Conservation (phyloP, 2,329 filamentous ascomycete genomes). For the Fusarium euwallaceae region DNA sequence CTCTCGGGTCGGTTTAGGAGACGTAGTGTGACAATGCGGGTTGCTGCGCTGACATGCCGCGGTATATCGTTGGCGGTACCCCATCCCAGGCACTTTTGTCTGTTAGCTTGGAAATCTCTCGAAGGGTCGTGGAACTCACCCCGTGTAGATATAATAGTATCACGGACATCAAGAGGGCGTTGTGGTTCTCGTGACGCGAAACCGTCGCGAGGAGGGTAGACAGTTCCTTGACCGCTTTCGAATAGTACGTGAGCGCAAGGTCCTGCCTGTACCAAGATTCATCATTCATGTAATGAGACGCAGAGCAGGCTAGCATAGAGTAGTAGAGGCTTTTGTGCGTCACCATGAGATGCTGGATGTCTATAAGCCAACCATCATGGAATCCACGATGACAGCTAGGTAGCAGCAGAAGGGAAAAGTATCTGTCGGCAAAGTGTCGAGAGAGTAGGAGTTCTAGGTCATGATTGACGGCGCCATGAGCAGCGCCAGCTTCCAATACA, state of each 20-base stretch:
- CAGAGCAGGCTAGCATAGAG: slow-evolving; percentile 47
- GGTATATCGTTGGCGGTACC: slow-evolving; percentile 37
- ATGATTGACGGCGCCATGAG: slow-evolving; percentile 16
- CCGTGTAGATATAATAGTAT: slow-evolving; percentile 46
- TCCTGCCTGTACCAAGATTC: slow-evolving; percentile 31
- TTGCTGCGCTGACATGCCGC: slow-evolving; percentile 38
- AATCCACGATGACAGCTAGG: slow-evolving; percentile 48
- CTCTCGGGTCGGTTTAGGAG: slow-evolving; percentile 12
- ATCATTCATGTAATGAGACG: slow-evolving; percentile 41
- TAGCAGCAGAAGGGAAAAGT: slow-evolving; percentile 40
- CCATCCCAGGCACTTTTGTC: slow-evolving; percentile 36
- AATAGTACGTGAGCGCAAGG: slow-evolving; percentile 42
- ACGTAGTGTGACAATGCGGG: slow-evolving; percentile 32
- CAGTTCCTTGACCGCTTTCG: slow-evolving; percentile 35
- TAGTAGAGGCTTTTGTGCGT: slow-evolving; percentile 46
- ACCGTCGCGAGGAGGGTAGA: slow-evolving; percentile 24
- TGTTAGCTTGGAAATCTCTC: rapidly evolving
- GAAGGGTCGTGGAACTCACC: slow-evolving; percentile 15
- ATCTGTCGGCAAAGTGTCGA: slow-evolving; percentile 39
- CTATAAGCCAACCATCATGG: slow-evolving; percentile 46
- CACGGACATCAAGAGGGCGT: slow-evolving; percentile 43
- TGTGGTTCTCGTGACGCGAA: slow-evolving; percentile 30
- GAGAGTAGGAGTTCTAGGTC: slow-evolving; percentile 31
- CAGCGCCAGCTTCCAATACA: slow-evolving; percentile 10
- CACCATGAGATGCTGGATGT: slow-evolving; percentile 47